Evolutionary conservation across 2,329 filamentous ascomycete species (phyloP).

Genomic region (Apiospora sp.): DNA sequence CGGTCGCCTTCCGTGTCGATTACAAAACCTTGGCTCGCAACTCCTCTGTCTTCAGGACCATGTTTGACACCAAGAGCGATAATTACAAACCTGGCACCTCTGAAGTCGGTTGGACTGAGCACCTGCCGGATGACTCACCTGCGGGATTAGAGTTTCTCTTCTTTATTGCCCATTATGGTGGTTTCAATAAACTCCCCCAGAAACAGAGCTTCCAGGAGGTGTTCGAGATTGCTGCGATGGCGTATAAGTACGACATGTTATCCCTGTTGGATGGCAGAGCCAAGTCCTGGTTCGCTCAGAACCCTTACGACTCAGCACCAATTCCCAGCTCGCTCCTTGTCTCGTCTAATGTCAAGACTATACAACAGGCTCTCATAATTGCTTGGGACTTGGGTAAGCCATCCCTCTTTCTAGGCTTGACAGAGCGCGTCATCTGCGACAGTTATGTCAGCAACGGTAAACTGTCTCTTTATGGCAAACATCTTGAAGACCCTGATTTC

Average conservation of each 20-base stretch:
- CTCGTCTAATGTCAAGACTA: too few species aligned
- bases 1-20: neutral
- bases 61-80: neutral
- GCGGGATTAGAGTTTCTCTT: neutral
- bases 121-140: neutral
- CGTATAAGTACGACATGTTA: fast-evolving
- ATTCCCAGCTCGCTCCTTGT: too few species aligned
- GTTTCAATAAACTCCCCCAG: neutral
- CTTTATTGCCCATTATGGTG: neutral
- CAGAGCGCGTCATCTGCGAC: too few species aligned
- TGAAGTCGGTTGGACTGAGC: neutral
- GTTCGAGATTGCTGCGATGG: neutral
- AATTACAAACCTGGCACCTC: neutral
- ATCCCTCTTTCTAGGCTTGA: too few species aligned
- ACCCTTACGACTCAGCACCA: too few species aligned
- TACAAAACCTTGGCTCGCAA: neutral
- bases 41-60: neutral
- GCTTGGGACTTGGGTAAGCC: too few species aligned
- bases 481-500: too few species aligned
- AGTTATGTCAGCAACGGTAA: too few species aligned
- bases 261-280: neutral
- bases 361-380: too few species aligned
- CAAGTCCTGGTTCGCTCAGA: neutral
- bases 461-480: too few species aligned
- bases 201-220: neutral